Percentiles rank a stretch among this genome's conserved stretches.
Evolutionary conservation across 495 filamentous ascomycete species (phyloP).

Genomic region (Podospora didyma): DNA sequence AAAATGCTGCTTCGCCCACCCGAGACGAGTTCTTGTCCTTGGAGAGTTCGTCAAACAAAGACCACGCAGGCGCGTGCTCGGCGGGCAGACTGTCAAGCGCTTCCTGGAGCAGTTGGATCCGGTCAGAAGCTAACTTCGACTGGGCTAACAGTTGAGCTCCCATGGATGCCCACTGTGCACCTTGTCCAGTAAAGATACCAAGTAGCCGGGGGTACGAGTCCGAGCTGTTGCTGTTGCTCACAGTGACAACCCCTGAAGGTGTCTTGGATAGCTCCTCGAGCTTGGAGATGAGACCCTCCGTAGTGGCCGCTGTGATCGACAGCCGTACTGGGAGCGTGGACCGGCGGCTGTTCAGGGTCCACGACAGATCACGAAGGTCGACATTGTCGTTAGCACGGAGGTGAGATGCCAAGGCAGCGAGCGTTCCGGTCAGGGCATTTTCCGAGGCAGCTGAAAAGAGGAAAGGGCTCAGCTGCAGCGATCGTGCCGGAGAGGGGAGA

Average conservation of each 20-base stretch:
- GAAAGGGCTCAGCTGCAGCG: conserved; percentile 27
- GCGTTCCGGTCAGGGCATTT: conserved; percentile 26
- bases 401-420: conserved; percentile 34
- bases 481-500: background rate
- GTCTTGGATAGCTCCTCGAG: conserved; percentile 5
- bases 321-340: conserved; percentile 30
- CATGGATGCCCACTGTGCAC: conserved; percentile 20
- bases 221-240: background rate
- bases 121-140: background rate
- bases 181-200: conserved; percentile 21
- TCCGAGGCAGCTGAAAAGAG: conserved; percentile 40
- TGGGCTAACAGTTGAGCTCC: conserved; percentile 5
- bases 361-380: conserved; percentile 28
- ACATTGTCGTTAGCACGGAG: conserved; percentile 34
- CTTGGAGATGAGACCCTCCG: background rate
- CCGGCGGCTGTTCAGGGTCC: conserved; percentile 30
- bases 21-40: conserved; percentile 11
- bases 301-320: conserved; percentile 28
- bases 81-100: conserved; percentile 7
- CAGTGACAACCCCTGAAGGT: background rate
- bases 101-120: conserved; percentile 1
- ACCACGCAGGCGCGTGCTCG: conserved; percentile 20
- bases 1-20: conserved; percentile 30
- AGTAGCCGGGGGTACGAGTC: background rate
- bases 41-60: conserved; percentile 18